Percentiles rank a stretch among this genome's conserved stretches.
Evolutionary conservation across 2,329 filamentous ascomycete species (phyloP).

Genomic region (Beauveria bassiana): DNA sequence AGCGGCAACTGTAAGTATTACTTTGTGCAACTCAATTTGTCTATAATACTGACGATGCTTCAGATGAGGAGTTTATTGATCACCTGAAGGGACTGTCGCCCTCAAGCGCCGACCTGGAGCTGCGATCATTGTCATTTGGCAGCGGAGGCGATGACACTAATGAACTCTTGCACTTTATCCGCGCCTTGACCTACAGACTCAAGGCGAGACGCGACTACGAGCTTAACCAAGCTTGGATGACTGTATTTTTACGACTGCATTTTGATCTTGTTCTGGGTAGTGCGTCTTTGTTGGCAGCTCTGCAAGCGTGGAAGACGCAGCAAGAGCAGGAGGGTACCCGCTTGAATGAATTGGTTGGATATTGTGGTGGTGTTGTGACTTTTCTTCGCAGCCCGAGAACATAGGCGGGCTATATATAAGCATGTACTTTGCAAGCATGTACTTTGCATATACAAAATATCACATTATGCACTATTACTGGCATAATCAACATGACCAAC

Average conservation of each 20-base stretch:
- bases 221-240: conserved; percentile 94
- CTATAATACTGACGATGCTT: conserved; percentile 15
- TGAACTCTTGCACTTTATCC: conserved; percentile 73
- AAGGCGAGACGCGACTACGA: conserved; percentile 74
- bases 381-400: conserved; percentile 63
- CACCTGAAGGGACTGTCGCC: conserved; percentile 77
- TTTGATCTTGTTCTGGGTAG: conserved; percentile 47
- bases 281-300: conserved; percentile 45
- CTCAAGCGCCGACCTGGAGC: conserved; percentile 80
- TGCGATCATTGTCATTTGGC: conserved; percentile 63
- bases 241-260: conserved; percentile 80
- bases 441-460: conserved; percentile 4
- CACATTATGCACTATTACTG: neutral
- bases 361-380: conserved; percentile 76
- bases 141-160: conserved; percentile 43
- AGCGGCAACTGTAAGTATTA: conserved; percentile 52
- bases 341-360: conserved; percentile 71
- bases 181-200: conserved; percentile 67
- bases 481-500: too few relatives aligned
- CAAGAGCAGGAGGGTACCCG: conserved; percentile 65
- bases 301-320: conserved; percentile 63
- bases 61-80: conserved; percentile 60
- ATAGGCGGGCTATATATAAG: conserved; percentile 19
- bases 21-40: neutral
- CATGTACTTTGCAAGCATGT: neutral